Evolutionary conservation across 2,329 filamentous ascomycete species (phyloP).

Genomic region (Xylaria sp.): DNA sequence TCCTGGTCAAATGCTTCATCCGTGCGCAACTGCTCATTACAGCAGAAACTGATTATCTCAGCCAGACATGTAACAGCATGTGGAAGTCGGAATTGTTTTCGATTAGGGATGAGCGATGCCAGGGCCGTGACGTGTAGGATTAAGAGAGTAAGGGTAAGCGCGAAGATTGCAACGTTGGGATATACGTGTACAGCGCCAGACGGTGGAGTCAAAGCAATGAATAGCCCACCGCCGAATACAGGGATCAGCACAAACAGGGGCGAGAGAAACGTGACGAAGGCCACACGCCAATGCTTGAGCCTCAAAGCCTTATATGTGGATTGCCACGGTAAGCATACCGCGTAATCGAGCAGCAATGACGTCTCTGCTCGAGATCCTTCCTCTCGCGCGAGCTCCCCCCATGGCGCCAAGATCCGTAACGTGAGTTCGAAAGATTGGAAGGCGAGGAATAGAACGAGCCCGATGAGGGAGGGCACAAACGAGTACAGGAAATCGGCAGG

Average conservation of each 20-base stretch:
- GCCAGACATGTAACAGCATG: constrained; percentile 78
- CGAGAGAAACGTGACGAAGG: constrained; percentile 68
- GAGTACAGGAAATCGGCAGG: constrained; percentile 88
- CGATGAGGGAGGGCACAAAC: constrained; percentile 76
- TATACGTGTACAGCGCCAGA: constrained; percentile 70
- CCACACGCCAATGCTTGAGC: constrained; percentile 74
- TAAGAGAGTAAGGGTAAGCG: constrained; percentile 77
- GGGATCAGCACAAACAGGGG: constrained; percentile 72
- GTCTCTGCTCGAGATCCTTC: constrained; percentile 70
- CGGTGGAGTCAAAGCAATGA: constrained; percentile 75
- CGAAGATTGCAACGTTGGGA: constrained; percentile 78
- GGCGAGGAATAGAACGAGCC: constrained; percentile 72
- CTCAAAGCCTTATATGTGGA: constrained; percentile 66
- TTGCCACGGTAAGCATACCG: constrained; percentile 72
- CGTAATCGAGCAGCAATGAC: constrained; percentile 77
- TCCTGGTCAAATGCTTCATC: constrained; percentile 80
- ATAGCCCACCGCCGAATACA: constrained; percentile 74
- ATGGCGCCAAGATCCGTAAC: constrained; percentile 75
- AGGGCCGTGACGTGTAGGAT: constrained; percentile 75
- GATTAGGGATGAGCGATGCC: constrained; percentile 68
- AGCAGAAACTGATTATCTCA: constrained; percentile 81
- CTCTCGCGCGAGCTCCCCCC: constrained; percentile 68
- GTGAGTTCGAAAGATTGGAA: constrained; percentile 75
- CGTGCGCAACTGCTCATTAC: constrained; percentile 75
- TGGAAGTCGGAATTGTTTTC: constrained; percentile 73